Evolutionary conservation across 2,329 filamentous ascomycete genomes (phyloP).

Genomic region (Epichloe glyceriae): DNA sequence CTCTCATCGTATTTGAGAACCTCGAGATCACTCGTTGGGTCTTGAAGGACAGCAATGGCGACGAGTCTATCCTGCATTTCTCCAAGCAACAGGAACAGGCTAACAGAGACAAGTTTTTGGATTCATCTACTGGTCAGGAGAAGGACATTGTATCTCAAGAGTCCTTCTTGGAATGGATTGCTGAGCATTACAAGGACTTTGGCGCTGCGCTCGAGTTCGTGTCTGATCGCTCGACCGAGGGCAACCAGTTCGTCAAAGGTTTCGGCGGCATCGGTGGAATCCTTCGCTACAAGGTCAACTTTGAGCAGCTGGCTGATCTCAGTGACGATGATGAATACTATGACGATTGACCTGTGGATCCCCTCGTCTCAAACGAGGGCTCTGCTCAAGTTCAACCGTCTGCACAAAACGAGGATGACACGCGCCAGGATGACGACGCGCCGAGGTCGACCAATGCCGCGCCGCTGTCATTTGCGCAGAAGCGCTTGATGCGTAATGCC

Average conservation of each 20-base stretch:
- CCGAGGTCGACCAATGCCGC: slow-evolving; percentile 31
- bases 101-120: slow-evolving; percentile 77
- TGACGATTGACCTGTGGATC: slow-evolving; percentile 78
- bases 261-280: slow-evolving; percentile 97
- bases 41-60: slow-evolving; percentile 65
- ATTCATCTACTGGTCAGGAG: slow-evolving; percentile 90
- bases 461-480: slow-evolving; percentile 31
- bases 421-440: slow-evolving; percentile 26
- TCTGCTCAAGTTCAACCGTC: slow-evolving; percentile 48
- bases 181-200: slow-evolving; percentile 96
- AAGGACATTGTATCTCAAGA: slow-evolving; percentile 86
- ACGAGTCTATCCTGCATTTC: slow-evolving; percentile 68
- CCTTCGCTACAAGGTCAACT: slow-evolving; percentile 99
- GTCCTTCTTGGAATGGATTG: slow-evolving; percentile 98
- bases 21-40: slow-evolving; percentile 87
- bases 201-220: slow-evolving; percentile 94
- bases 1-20: slow-evolving; percentile 92
- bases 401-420: slow-evolving; percentile 29
- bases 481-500: slow-evolving; percentile 34
- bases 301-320: slow-evolving; percentile 91
- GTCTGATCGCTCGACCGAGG: slow-evolving; percentile 91
- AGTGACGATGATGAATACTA: slow-evolving; percentile 96
- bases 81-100: slow-evolving; percentile 62
- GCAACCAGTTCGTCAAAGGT: slow-evolving; percentile 99
- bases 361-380: slow-evolving; percentile 83